Percentiles rank a stretch among this genome's conserved stretches.
Evolutionary conservation across 2,329 filamentous ascomycete genomes (phyloP).

Genomic region (Hymenoscyphus fraxineus): DNA sequence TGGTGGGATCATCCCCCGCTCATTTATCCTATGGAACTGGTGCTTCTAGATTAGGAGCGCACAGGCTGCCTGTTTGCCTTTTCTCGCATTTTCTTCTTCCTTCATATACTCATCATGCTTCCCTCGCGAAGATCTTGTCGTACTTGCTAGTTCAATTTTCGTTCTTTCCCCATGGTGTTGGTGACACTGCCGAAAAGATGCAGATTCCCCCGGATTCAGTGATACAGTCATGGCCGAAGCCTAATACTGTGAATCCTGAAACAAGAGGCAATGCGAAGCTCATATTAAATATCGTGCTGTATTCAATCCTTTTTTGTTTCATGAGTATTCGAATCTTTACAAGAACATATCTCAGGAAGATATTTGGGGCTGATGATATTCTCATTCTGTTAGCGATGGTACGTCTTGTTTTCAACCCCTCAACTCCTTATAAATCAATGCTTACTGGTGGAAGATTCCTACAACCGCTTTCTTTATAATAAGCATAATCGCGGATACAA

Average conservation of each 20-base stretch:
- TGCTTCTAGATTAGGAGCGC: neutral
- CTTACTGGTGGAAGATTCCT: slow-evolving; percentile 26
- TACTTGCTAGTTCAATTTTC: neutral
- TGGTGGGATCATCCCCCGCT: too few species aligned
- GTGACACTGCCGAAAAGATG: slow-evolving; percentile 16
- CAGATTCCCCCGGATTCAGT: slow-evolving; percentile 22
- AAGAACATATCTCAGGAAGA: slow-evolving; percentile 41
- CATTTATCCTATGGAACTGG: too few species aligned
- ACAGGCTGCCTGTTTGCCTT: neutral
- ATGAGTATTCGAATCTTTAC: slow-evolving; percentile 46
- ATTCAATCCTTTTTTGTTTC: slow-evolving; percentile 39
- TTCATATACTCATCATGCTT: neutral
- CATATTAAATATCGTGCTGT: slow-evolving; percentile 40
- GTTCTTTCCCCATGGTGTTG: neutral
- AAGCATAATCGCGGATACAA: slow-evolving; percentile 36
- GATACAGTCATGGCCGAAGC: slow-evolving; percentile 34
- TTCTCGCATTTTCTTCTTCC: neutral
- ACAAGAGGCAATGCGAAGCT: slow-evolving; percentile 43
- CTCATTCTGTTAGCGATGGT: slow-evolving; percentile 42
- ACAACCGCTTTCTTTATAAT: slow-evolving; percentile 38
- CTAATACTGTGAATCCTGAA: slow-evolving; percentile 45
- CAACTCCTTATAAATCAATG: neutral
- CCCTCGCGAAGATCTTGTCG: neutral
- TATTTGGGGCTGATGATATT: slow-evolving; percentile 45
- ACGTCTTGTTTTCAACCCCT: slow-evolving; percentile 5